Base-by-base conservation (phyloP, 2,329 filamentous ascomycete species). In the Pseudogymnoascus sp. region DNA sequence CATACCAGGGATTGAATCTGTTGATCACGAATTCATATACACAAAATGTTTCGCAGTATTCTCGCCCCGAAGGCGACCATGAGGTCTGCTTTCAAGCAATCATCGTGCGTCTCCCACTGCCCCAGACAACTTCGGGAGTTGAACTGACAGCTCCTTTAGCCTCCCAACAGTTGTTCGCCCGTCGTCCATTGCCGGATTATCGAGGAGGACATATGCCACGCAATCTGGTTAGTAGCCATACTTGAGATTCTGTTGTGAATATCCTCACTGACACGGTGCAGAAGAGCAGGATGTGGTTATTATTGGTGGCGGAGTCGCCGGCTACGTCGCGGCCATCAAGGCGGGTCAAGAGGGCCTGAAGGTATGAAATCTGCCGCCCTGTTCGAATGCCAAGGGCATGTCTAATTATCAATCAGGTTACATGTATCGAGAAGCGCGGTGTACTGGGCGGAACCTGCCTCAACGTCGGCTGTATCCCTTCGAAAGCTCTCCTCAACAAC, bases 401-500 rank as follows among this genome's bases (percentile, higher is more conserved):
- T 62, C 66, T 71, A 61, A 71, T 58, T 36, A 11, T 58, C 23
- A 23, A 23, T 49, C 68, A 96, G 92, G 93, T 96, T 67, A 85
- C 92, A 65, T 99, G 94, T 80, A 95, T 99, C 80, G 94, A 99
- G 81, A 99, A 99, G 85, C 91, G 94, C 75, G 94, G 94, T 70
- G 83, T 86, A 65, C 87, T 99, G 71, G 94, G 94, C 73, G 94
- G 94, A 75, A 99, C 94, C 73, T 99, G 94, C 82, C 82, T 99
- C 73, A 99, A 99, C 77, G 94, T 99, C 74, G 94, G 94, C 80
- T 99, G 94, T 81, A 99, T 99, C 75, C 94, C 94, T 69, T 99
- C 94, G 68, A 99, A 99, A 81, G 97, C 94, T 66, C 91, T 99
- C 70, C 90, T 99, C 77, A 99, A 97, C 87, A 97, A 97, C 84